Percentiles rank a stretch among this genome's conserved stretches.
Conservation (phyloP, 306 rosid genomes). For the Macrotyloma uniflorum region DNA sequence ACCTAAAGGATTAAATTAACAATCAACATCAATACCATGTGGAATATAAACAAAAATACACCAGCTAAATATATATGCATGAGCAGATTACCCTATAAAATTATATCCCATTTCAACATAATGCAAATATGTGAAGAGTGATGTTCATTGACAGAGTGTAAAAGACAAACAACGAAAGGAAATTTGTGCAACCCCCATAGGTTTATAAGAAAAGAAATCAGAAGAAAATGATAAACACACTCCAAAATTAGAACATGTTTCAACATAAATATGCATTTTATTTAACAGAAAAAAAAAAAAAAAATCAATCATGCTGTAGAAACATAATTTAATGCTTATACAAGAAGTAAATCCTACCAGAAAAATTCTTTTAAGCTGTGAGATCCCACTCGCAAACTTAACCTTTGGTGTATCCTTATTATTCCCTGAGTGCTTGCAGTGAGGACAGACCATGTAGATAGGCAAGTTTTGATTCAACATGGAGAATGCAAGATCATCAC, state of each 20-base stretch:
- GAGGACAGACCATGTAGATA: constrained; percentile 85
- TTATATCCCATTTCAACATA: not conserved
- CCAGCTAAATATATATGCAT: constrained; percentile 1
- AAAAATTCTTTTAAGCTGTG: constrained; percentile 91
- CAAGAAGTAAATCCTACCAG: constrained; percentile 61
- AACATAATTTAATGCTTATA: constrained; percentile 27
- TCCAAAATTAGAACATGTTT: constrained; percentile 28
- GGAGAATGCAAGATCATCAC: constrained; percentile 66
- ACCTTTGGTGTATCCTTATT: constrained; percentile 61
- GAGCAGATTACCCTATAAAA: not conserved
- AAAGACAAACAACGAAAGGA: constrained; percentile 4
- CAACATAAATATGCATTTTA: constrained; percentile 8
- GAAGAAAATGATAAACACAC: constrained; percentile 20
- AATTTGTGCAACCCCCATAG: not conserved
- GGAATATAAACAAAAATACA: constrained; percentile 16
- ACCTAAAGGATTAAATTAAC: constrained; percentile 52
- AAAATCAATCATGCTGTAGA: constrained; percentile 1
- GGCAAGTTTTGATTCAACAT: constrained; percentile 81
- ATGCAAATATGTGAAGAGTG: constrained; percentile 12
- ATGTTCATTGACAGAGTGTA: constrained; percentile 21
- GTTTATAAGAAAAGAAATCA: not conserved
- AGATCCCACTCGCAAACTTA: constrained; percentile 76
- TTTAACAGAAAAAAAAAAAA: not conserved
- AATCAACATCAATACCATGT: constrained; percentile 25
- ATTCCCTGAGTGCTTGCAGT: constrained; percentile 69